Base-by-base conservation (phyloP, 352 stramenopile species). In the Globisporangium mamillatum region DNA sequence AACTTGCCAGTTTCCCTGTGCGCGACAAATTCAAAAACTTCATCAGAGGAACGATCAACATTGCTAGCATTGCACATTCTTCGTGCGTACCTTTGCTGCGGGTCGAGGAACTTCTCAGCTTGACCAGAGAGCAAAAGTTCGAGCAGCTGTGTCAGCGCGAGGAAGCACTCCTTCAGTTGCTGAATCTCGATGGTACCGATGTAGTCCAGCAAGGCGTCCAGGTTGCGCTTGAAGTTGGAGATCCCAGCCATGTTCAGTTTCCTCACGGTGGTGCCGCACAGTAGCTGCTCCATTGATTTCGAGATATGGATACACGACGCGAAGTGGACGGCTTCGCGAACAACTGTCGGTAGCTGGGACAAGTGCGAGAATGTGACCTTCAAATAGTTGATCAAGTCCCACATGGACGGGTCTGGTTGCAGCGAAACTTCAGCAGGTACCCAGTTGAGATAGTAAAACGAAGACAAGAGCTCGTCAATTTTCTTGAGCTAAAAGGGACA, bases 341-440 rank as follows among this genome's bases (percentile, higher is more conserved):
- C 82, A 6, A 73, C 69, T 24, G 71, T 72, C 4, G 86, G 86
- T 10, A 94, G 76, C 44, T 82, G 80, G 10, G 69, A 66, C 4
- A 94, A 65, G 57, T 92, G 83, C 3, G 82, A 76, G 52, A 94
- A 92, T 9, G 86, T 91, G 3, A 91, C 83, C 64, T 88, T 87
- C n/a, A 94, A 79, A 63, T 94, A 92, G 70, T 89, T 92, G 75
- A 94, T 92, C 16, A 92, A 72, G 64, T 94, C 86, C 81, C 83
- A 92, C 84, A 94, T 91, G 50, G 78, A 83, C 60, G 84, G 84
- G 64, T 94, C 81, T 1, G 86, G 82, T 54, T 92, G 83, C 0
- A 82, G 77, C 8, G 85, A 78, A 5, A 84, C 69, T 16, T 86
- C 76, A 10, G 71, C 76, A 6, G 86, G 81, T 2, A 75, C 81